Evolutionary conservation across 257 asterid species (phyloP), one percentile per base, ranked within the genome.

Genomic region (Anisodus tanguticus): DNA sequence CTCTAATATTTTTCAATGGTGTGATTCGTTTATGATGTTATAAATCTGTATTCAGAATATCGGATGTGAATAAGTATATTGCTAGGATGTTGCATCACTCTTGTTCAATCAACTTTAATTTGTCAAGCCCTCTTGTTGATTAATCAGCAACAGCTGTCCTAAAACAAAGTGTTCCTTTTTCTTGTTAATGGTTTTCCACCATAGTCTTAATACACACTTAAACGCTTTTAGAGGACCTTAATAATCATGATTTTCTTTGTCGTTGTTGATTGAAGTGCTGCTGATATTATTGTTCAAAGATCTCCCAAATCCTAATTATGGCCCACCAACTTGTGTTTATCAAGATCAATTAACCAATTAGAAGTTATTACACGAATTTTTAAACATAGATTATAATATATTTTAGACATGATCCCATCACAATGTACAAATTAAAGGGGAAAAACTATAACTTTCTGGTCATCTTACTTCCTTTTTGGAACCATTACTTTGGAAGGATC

Each of bases 401-500:
- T 70, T 88, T 84, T 63, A 86, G 89, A 83, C 88, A 86, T 87
- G 82, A 89, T 89, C 90, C 63, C 85, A 59, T 43, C 58, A n/a
- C 11, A 62, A n/a, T 81, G 5, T 12, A 64, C 4, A 59, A 81
- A 59, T 39, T 19, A 59, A 59, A 80, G 17, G 9, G 3, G 5
- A 22, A 31, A 51, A 51, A 1, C 91, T 90, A 88, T 91, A 89
- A 87, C 97, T 89, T 89, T 91, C 88, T 86, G 89, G 89, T 92
- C 90, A 91, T 88, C 2, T 22, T 22, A 22, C 26, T 88, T 81
- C 86, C 85, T 88, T 88, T 91, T 91, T 86, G 88, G 88, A 90
- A 84, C 94, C 96, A 89, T 90, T 90, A 85, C 91, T 91, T 89
- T 93, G 92, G 93, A 93, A 92, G 89, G 90, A 92, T 91, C 92